phyloP scores from a whole-genome alignment of 2,329 filamentous ascomycete genomes.

The Geosmithia flava region DNA sequence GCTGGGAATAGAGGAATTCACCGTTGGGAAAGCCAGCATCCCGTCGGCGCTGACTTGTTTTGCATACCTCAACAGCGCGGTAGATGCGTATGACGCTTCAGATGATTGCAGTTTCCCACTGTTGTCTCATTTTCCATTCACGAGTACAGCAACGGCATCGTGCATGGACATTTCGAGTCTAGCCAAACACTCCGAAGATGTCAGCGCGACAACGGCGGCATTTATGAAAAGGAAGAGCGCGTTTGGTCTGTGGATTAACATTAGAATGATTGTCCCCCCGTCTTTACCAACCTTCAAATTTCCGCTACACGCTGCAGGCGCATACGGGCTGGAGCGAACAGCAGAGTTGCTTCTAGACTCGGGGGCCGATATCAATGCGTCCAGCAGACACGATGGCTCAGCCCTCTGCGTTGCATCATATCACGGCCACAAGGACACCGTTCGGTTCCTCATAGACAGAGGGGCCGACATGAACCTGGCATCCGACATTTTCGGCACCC shows the following conservation, averaged over 20 bases:
- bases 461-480: not conserved
- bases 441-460: not conserved
- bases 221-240: not conserved
- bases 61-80: not conserved
- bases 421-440: not conserved
- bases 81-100: not conserved
- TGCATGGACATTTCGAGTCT: not conserved
- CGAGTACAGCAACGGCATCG: not conserved
- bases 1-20: not conserved
- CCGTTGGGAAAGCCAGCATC: not conserved
- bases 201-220: not conserved
- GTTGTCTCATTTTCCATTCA: not conserved
- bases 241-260: not conserved
- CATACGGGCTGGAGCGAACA: not conserved
- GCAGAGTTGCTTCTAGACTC: not conserved
- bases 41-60: not conserved
- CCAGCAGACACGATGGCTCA: not conserved
- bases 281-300: not conserved
- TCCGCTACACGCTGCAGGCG: not conserved
- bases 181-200: not conserved
- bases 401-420: not conserved
- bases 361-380: not conserved
- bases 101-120: too few relatives aligned
- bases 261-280: too few relatives aligned
- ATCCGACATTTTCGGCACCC: not conserved